Base-by-base conservation (phyloP, 257 asterid species). In the Forsythia suspensa region DNA sequence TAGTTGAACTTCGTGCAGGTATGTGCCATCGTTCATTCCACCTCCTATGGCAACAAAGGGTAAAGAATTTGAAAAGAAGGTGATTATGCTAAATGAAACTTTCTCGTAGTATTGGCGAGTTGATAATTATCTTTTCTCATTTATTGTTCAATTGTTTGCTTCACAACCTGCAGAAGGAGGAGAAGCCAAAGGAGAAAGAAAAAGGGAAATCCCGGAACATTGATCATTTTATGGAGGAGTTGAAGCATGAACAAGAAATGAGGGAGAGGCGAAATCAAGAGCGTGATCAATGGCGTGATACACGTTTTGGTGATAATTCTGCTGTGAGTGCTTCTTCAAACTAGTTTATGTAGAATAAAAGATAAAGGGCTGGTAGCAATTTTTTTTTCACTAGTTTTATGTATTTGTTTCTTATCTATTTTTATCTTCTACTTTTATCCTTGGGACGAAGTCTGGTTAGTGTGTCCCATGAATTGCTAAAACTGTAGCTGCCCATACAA, bases 191-290 rank as follows among this genome's bases (percentile, higher is more conserved):
- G 87, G 97, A 94, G 80, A 91, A 82, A 83, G 98, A 94, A 79
- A 94, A 89, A 76, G 95, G 94, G 43, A 94, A 94, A 89, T 80
- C 95, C 9, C 80, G 97, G 85, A 94, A 92, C 90, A 94, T 94
- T 72, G 98, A 94, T 81, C 88, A 92, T 88, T 94, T 94, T 71
- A 92, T 94, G 98, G 98, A 94, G 89, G 98, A 94, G 84, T 91
- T 94, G 87, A 94, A 94, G 87, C 91, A 89, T 51, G 97, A 94
- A 77, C 98, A 94, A 71, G 98, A 94, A 87, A 76, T 89, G 92
- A 88, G 97, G 89, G 98, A 94, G 89, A 90, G 91, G 84, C 86
- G 97, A 76, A 91, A 94, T 85, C 97, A 91, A 86, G 98, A 90
- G 61, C 96, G 97, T 83, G 97, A 94, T n/a, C 87, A 76, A 76